Conservation (phyloP, 495 filamentous ascomycete genomes). For the Podospora appendiculata region DNA sequence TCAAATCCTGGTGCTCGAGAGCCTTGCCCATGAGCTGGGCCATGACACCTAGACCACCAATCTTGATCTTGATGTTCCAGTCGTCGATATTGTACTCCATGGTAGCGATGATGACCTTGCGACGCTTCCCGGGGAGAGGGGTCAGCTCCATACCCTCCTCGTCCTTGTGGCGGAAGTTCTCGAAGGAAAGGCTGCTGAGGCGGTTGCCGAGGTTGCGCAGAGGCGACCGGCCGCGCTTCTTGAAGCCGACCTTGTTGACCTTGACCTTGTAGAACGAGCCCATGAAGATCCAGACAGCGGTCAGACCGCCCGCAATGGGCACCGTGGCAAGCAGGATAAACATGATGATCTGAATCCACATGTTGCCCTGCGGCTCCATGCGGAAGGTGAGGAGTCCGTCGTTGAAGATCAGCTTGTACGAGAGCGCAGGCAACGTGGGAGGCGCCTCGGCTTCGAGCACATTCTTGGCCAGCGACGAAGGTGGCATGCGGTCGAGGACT, state of each 20-base stretch:
- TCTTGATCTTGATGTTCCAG: slow-evolving; percentile 65
- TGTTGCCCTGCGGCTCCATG: slow-evolving; percentile 48
- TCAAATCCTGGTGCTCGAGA: slow-evolving; percentile 57
- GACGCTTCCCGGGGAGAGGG: slow-evolving; percentile 33
- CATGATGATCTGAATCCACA: slow-evolving; percentile 48
- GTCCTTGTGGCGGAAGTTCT: slow-evolving; percentile 38
- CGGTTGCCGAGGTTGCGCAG: slow-evolving; percentile 13
- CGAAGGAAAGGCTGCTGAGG: slow-evolving; percentile 16
- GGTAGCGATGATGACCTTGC: slow-evolving; percentile 49
- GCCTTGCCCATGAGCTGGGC: slow-evolving; percentile 64
- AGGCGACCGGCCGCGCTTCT: slow-evolving; percentile 21
- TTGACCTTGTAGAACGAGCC: slow-evolving; percentile 55
- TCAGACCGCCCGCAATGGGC: slow-evolving; percentile 44
- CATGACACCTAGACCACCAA: slow-evolving; percentile 63
- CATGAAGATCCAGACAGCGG: slow-evolving; percentile 53
- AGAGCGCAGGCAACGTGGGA: slow-evolving; percentile 45
- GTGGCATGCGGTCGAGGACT: slow-evolving; percentile 54
- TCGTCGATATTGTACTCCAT: slow-evolving; percentile 69
- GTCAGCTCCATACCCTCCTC: slow-evolving; percentile 35
- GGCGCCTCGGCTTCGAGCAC: slow-evolving; percentile 51
- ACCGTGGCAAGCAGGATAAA: slow-evolving; percentile 42
- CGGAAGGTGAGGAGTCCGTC: slow-evolving; percentile 40
- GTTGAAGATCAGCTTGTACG: slow-evolving; percentile 52
- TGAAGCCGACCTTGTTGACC: slow-evolving; percentile 50
- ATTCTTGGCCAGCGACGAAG: slow-evolving; percentile 43